Evolutionary conservation across 192 early-diverging fungal genomes (phyloP), one percentile per base, ranked within the genome.

Genomic region (Podila epicladia): DNA sequence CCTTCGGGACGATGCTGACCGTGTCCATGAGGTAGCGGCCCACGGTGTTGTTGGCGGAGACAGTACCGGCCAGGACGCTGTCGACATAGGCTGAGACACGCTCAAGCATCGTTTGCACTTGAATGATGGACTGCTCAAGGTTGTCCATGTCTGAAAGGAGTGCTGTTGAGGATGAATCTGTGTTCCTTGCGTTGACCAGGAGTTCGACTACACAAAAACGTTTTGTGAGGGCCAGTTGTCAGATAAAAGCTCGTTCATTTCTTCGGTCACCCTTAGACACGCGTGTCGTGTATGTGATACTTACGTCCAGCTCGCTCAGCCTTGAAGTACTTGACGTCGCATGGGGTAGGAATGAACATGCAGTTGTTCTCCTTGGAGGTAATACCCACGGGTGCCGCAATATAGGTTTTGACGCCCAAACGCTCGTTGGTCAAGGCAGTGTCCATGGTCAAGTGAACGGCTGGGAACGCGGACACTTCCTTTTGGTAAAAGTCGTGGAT

Each of bases 11-110:
- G 41, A 92, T 91, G 9, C 95, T 92, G 66, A 99, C 87, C 68
- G 95, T 94, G 82, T 99, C 95, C 93, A 96, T 93, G 53, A 99
- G 84, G 75, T 94, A 96, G 62, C 95, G 95, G 62, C 97, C 97
- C 66, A 98, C 87, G 7, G 89, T 89, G 61, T 92, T 90, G 74
- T 94, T 95, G 64, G 88, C 90, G 12, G 87, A 71, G 17, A 82
- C 82, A 41, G 72, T 83, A 83, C 87, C 75, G 82, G 88, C 89
- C 82, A 89, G 75, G 28, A 95, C 93, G 62, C 84, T 69, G 59
- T 94, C 86, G 19, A 98, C 95, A 83, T 97, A 98, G 50, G 85
- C 72, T 32, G 91, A 82, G 8, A 98, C 91, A 65, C 90, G 87
- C 73, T 94, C 94, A 28, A 98, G 82, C 95, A 98, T 96, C 28